Evolutionary conservation across 1,284 basidiomycete species (phyloP).

Genomic region (Fomes fomentarius): DNA sequence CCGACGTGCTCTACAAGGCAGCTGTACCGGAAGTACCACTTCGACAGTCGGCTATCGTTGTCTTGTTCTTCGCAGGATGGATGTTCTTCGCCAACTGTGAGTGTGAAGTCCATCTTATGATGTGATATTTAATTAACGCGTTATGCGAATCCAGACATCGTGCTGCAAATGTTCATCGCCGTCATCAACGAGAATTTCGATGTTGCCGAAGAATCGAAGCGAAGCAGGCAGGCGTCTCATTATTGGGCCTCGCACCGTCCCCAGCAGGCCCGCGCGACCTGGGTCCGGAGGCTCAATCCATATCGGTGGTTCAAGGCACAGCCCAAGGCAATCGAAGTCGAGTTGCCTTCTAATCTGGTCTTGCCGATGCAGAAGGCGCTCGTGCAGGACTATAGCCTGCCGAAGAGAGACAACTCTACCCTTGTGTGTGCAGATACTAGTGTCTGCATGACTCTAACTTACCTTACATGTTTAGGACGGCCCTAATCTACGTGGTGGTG

Average conservation of each 20-base stretch:
- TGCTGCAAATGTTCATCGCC: slow-evolving; percentile 98
- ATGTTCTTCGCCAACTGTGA: slow-evolving; percentile 92
- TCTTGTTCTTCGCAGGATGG: slow-evolving; percentile 85
- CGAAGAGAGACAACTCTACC: slow-evolving; percentile 38
- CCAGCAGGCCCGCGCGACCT: slow-evolving; percentile 56
- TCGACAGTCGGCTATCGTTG: slow-evolving; percentile 76
- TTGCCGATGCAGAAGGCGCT: slow-evolving; percentile 78
- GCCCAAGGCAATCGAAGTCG: slow-evolving; percentile 75
- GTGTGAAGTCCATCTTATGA: slow-evolving; percentile 33
- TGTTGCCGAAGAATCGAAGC: slow-evolving; percentile 91
- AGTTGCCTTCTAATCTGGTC: slow-evolving; percentile 73
- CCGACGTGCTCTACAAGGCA: slow-evolving; percentile 76
- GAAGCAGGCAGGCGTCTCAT: slow-evolving; percentile 76
- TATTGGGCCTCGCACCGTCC: slow-evolving; percentile 64
- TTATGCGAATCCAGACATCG: slow-evolving; percentile 85
- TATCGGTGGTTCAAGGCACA: slow-evolving; percentile 82
- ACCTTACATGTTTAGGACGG: slow-evolving; percentile 13
- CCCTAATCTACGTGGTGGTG: slow-evolving; percentile 7
- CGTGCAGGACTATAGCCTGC: slow-evolving; percentile 61
- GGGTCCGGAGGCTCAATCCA: slow-evolving; percentile 85
- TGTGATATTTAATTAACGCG: background rate
- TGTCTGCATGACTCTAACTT: no score
- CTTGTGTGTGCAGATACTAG: background rate
- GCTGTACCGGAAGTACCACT: slow-evolving; percentile 66
- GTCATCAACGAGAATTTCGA: slow-evolving; percentile 98